Base-by-base conservation (phyloP, 2,329 filamentous ascomycete genomes). In the Fusarium odoratissimum region DNA sequence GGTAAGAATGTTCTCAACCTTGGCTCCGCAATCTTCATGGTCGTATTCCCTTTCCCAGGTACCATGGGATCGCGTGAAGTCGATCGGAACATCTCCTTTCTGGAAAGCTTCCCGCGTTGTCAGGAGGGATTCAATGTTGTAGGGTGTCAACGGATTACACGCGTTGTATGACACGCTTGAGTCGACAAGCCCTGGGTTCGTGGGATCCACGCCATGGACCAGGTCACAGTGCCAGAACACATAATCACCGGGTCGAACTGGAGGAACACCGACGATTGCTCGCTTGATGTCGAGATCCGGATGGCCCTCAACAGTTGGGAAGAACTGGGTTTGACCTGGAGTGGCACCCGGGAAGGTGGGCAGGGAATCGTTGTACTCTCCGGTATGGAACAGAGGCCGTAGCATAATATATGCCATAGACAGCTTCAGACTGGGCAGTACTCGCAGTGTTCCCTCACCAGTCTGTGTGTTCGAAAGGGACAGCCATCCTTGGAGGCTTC, bases 161-260 rank as follows among this genome's bases (percentile, higher is more conserved):
- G 54, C 54, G 3, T 57, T 57, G 23, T 57, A 57, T n/a, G 54
- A 57, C 4, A 57, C 54, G n/a, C 54, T 57, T 6, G 54, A 57
- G n/a, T 57, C 54, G 8, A 28, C 38, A 6, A 57, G 30, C 2
- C 30, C 54, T 0, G 54, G 40, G 19, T 57, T 57, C 2, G 40
- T 57, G 6, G 40, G 54, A 13, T 57, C 54, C 2, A 57, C 54
- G 4, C 54, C 54, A 14, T 57, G 54, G 13, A 57, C 23, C 54
- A 57, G 3, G 11, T 57, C 54, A 3, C 54, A 57, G 11, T 57
- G 40, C 54, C 54, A 57, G 19, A 57, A 48, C 0, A 57, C 54
- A 35, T 57, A 57, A 35, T 57, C 40, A 0, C 54, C 54, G 1
- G 54, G 54, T 17, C 54, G 4, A 33, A 57, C 30, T 1, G 54